Conservation (phyloP, 371 early-diverging fungal genomes). For the Syncephalastrum racemosum region DNA sequence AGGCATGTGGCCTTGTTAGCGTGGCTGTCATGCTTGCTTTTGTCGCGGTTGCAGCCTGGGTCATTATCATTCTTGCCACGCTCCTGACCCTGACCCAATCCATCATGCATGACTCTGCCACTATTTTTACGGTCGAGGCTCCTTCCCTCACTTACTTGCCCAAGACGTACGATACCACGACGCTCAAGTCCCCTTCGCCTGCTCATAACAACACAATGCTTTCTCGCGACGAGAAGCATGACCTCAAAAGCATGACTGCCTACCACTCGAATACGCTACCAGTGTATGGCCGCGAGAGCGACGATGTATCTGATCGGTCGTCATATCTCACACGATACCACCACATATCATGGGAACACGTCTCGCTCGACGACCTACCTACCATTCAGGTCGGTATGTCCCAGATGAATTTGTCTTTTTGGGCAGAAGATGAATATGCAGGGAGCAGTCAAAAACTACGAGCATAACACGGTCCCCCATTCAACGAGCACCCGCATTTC, state of each 20-base stretch:
- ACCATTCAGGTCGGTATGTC: constrained; percentile 25
- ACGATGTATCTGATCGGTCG: background rate
- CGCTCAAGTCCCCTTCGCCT: no score
- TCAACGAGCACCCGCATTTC: no score
- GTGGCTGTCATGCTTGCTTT: constrained; percentile 17
- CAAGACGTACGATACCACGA: no score
- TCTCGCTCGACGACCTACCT: constrained; percentile 18
- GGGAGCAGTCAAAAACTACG: no score
- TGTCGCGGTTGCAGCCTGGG: constrained; percentile 15
- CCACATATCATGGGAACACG: constrained; percentile 1
- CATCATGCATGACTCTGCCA: constrained; percentile 7
- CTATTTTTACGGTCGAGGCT: constrained; percentile 13
- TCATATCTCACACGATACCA: background rate
- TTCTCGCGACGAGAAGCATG: no score
- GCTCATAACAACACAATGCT: no score
- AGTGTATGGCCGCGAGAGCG: background rate
- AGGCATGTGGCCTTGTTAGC: constrained; percentile 15
- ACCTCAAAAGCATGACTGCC: constrained; percentile 2
- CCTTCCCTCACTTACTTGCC: constrained; percentile 1
- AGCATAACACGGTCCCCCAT: no score
- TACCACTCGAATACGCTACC: background rate
- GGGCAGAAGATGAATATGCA: background rate
- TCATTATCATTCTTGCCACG: constrained; percentile 12
- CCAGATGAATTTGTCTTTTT: constrained; percentile 14
- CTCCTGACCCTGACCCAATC: constrained; percentile 11